These are phyloP conservation scores for Agapanthus africanus DNA, from an alignment of 106 monocot species.

Conservation along the genomic window DNA sequence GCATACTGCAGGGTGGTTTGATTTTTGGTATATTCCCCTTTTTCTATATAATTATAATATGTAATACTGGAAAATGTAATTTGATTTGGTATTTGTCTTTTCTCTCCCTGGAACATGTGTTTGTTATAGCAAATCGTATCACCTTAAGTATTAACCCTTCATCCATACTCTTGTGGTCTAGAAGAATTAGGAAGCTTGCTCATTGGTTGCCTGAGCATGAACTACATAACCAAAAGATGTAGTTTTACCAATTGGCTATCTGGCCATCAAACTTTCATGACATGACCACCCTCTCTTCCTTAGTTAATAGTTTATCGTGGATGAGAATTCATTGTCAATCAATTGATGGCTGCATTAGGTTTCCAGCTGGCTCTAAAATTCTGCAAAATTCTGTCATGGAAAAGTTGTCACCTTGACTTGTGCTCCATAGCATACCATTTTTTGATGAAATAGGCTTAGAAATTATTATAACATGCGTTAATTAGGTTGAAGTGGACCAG, in stretches of 20 bases:
- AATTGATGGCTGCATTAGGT: neutral
- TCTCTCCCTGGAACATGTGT: neutral
- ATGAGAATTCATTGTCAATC: neutral
- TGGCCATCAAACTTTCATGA: neutral
- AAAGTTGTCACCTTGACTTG: neutral
- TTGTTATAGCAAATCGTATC: neutral
- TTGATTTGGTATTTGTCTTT: neutral
- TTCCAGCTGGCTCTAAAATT: neutral
- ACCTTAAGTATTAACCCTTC: conserved; percentile 1
- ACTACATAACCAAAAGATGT: neutral
- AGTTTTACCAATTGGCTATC: neutral
- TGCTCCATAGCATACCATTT: neutral
- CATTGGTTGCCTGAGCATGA: neutral
- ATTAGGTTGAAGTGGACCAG: neutral
- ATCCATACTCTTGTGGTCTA: neutral
- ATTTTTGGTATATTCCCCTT: too few species aligned
- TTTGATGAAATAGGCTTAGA: neutral
- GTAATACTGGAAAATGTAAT: neutral
- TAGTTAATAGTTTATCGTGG: neutral
- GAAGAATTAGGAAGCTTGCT: neutral
- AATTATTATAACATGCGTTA: neutral
- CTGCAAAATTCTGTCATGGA: neutral
- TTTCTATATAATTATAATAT: neutral
- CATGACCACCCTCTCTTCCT: neutral
- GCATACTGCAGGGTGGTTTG: too few species aligned